Evolutionary conservation across 306 rosid species (phyloP).

Genomic region (Dryas alaskensis): DNA sequence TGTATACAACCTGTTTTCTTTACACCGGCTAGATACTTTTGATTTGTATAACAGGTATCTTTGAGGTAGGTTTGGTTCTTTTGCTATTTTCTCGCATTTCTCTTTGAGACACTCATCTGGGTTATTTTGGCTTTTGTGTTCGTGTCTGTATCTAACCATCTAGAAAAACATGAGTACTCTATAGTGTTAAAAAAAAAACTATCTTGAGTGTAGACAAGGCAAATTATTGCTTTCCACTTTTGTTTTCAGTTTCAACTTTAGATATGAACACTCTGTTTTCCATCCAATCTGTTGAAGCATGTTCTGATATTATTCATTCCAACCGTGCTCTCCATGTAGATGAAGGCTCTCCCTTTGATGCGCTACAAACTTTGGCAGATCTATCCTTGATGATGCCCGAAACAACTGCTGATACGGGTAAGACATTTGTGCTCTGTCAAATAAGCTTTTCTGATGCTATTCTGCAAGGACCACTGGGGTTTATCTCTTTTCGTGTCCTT

Average conservation of each 20-base stretch:
- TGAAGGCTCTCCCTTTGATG: slow-evolving; percentile 77
- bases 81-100: not conserved
- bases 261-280: not conserved
- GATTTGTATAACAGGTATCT: not conserved
- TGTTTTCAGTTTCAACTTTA: not conserved
- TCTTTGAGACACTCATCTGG: not conserved
- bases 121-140: not conserved
- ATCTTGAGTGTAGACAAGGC: not conserved
- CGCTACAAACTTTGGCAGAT: slow-evolving; percentile 83
- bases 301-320: slow-evolving; percentile 14
- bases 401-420: slow-evolving; percentile 59
- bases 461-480: not conserved
- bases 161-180: not conserved
- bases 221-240: not conserved
- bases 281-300: slow-evolving; percentile 19
- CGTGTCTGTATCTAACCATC: not conserved
- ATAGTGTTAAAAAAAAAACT: too few species aligned
- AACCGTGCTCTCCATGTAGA: slow-evolving; percentile 46
- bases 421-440: slow-evolving; percentile 27
- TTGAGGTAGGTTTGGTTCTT: not conserved
- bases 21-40: not conserved
- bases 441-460: not conserved
- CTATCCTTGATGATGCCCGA: slow-evolving; percentile 88
- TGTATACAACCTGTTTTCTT: slow-evolving; percentile 1
- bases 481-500: slow-evolving; percentile 19